phyloP scores from a whole-genome alignment of 805 yeast species.

The Starmerella floris region DNA sequence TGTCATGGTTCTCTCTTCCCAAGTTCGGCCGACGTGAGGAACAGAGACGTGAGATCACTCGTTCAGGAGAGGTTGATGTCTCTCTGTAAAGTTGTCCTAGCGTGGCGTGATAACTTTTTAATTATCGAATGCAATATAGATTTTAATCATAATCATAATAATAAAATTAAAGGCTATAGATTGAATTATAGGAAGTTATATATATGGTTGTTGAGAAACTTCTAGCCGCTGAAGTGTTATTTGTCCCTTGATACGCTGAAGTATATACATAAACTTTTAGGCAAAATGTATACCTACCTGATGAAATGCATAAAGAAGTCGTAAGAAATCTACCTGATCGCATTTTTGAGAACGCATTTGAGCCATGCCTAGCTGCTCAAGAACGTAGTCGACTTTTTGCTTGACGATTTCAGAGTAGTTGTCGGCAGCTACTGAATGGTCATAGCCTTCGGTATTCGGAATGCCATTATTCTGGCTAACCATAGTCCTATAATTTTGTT shows the following conservation, averaged over 20 bases:
- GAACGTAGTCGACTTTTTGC: slow-evolving; percentile 56
- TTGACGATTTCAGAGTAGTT: slow-evolving; percentile 40
- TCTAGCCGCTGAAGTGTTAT: no score
- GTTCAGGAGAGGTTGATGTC: slow-evolving; percentile 13
- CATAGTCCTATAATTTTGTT: slow-evolving; percentile 73
- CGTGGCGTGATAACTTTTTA: no score
- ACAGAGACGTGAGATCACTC: slow-evolving; percentile 1
- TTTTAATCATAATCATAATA: not conserved
- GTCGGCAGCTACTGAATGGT: slow-evolving; percentile 30
- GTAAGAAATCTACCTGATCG: slow-evolving; percentile 85
- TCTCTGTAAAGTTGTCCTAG: slow-evolving; percentile 7
- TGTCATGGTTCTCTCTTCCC: slow-evolving; percentile 10
- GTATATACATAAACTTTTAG: slow-evolving; percentile 27
- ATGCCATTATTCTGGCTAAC: slow-evolving; percentile 39
- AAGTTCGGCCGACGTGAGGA: slow-evolving; percentile 14
- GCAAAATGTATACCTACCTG: slow-evolving; percentile 96
- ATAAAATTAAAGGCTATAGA: not conserved
- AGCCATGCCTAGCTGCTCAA: slow-evolving; percentile 63
- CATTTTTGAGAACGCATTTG: slow-evolving; percentile 87
- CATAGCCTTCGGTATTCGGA: slow-evolving; percentile 31
- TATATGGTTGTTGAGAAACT: no score
- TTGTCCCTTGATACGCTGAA: no score
- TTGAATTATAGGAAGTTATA: no score
- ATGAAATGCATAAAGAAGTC: slow-evolving; percentile 78
- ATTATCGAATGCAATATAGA: no score